Evolutionary conservation across 768 basidiomycete species (phyloP), one percentile per base, ranked within the genome.

Genomic region (Cystobasidium ongulense): DNA sequence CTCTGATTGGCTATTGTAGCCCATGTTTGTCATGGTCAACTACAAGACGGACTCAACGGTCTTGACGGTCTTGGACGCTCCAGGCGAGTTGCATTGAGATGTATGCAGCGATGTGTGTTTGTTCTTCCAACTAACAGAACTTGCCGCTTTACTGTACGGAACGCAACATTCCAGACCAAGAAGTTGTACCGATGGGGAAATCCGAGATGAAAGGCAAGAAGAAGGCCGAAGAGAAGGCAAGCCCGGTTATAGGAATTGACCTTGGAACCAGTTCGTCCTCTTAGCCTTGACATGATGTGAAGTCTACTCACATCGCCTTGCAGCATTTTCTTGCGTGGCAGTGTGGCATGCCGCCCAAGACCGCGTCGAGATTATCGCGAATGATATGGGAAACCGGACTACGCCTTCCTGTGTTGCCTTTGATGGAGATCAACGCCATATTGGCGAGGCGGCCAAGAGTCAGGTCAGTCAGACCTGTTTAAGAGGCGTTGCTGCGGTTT

Each of bases 401-500:
- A 84, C 83, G 63, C 83, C 83, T 43, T 84, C 83, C 52, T 83
- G 83, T 76, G 83, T 84, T 78, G 83, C 82, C 62, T 84, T 84
- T 39, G 81, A 81, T 80, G 82, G 83, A 80, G 76, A 80, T 23
- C 95, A 97, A 86, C 92, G 95, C 84, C 87, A 97, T 78, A 97
- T 98, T 81, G 95, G 94, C 79, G 95, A 98, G 86, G 95, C 95
- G 78, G 95, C 95, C 70, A 97, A 97, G 85, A 97, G 97, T 83
- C 92, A 94, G 80, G 91, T 91, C 82, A n/a, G 46, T 21, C 7
- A 59, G 27, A 27, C 57, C 52, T 5, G 52, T 5, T 29, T 23
- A 7, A 7, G 27, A 54, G 8, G 7, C 8, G n/a, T 29, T 54
- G 52, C 52, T 54, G 52, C 7, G n/a, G 52, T 8, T n/a, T 23